Percentiles rank a stretch among this genome's conserved stretches.
Evolutionary conservation across 202 grass and related monocot species (phyloP).

Genomic region (Panicum virgatum): DNA sequence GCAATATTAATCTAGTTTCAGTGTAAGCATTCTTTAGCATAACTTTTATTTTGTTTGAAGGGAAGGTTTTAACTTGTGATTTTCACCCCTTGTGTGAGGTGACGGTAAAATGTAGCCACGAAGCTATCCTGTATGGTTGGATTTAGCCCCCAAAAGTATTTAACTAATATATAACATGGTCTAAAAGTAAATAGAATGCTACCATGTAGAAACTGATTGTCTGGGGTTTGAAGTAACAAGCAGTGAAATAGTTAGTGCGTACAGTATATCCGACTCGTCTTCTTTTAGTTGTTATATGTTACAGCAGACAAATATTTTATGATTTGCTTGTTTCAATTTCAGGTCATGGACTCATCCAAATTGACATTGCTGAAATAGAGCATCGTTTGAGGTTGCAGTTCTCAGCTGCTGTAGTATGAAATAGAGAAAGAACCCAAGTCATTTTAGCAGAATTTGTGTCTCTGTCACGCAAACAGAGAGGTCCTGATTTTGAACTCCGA

Average conservation of each 20-base stretch:
- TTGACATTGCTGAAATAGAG: constrained; percentile 13
- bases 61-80: background rate
- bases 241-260: background rate
- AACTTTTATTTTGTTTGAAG: background rate
- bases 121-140: background rate
- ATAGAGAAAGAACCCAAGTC: constrained; percentile 15
- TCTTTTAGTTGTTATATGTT: background rate
- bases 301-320: background rate
- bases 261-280: background rate
- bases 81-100: background rate
- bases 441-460: constrained; percentile 10
- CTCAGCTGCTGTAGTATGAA: constrained; percentile 30
- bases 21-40: background rate
- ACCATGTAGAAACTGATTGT: background rate
- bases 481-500: constrained; percentile 10
- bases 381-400: constrained; percentile 34
- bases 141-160: too few relatives aligned
- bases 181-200: background rate
- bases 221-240: background rate
- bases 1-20: background rate
- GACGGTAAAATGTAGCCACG: background rate
- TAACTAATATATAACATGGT: background rate
- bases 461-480: background rate
- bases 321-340: constrained; percentile 32
- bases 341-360: constrained; percentile 35